Conservation (phyloP, 2,329 filamentous ascomycete species). For the Laburnicola sp. region DNA sequence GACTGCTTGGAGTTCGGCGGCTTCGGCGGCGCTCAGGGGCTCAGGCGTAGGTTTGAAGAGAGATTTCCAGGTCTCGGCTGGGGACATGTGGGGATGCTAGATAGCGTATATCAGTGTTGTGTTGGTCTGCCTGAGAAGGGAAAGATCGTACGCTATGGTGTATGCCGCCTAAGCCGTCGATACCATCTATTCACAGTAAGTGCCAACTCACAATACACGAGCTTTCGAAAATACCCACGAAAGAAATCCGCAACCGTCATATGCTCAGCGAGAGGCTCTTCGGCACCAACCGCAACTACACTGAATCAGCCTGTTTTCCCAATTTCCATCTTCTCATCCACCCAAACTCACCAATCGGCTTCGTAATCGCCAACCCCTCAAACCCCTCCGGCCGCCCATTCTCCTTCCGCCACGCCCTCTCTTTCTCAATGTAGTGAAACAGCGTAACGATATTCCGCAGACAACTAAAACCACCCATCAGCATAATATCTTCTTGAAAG, state of each 20-base stretch:
- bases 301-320: constrained; percentile 1
- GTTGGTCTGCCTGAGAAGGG: background rate
- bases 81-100: constrained; percentile 54
- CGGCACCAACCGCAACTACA: constrained; percentile 77
- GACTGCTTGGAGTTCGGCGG: constrained; percentile 42
- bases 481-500: background rate
- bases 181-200: constrained; percentile 46
- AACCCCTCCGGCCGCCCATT: constrained; percentile 71
- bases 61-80: constrained; percentile 52
- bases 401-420: constrained; percentile 77
- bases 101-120: constrained; percentile 2
- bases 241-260: constrained; percentile 73
- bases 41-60: constrained; percentile 47
- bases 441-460: constrained; percentile 85
- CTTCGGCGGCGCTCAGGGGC: constrained; percentile 37
- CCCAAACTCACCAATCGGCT: constrained; percentile 63
- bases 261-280: constrained; percentile 82
- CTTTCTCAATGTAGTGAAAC: constrained; percentile 89
- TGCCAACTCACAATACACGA: no score
- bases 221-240: constrained; percentile 60
- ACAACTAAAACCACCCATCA: constrained; percentile 59
- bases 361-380: constrained; percentile 69
- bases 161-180: constrained; percentile 55
- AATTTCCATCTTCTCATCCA: background rate
- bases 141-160: constrained; percentile 46